phyloP scores from a whole-genome alignment of 495 filamentous ascomycete species.

The Hypoxylon rickii region DNA sequence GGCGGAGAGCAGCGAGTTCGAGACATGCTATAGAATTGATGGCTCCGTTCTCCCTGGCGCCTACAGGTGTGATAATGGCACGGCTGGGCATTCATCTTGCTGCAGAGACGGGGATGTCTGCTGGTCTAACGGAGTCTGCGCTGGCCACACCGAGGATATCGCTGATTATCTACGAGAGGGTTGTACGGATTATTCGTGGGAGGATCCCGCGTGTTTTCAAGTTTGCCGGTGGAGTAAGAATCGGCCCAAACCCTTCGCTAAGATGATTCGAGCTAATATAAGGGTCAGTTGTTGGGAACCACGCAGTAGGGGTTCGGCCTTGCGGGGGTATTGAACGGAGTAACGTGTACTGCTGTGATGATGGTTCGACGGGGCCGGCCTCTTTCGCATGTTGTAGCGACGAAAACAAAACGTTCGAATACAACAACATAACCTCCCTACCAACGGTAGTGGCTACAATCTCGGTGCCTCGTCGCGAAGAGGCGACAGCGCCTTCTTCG shows the following conservation, averaged over 20 bases:
- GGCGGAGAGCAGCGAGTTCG: neutral
- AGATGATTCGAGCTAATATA: neutral
- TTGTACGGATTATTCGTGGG: conserved; percentile 17
- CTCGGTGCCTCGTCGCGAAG: neutral
- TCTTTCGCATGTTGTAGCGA: conserved; percentile 24
- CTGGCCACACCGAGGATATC: neutral
- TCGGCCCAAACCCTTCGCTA: neutral
- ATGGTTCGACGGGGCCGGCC: conserved; percentile 7
- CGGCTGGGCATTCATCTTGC: conserved; percentile 16
- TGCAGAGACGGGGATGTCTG: conserved; percentile 7
- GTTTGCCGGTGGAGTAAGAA: conserved; percentile 15
- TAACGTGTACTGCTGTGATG: conserved; percentile 19
- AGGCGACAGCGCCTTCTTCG: conserved; percentile 1
- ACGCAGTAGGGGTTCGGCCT: conserved; percentile 1
- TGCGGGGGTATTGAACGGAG: conserved; percentile 18
- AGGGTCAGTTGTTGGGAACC: neutral
- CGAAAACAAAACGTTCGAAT: conserved; percentile 1
- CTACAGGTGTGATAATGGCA: conserved; percentile 12
- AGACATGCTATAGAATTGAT: conserved; percentile 15
- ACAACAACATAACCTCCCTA: conserved; percentile 13
- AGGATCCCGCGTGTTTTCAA: conserved; percentile 8
- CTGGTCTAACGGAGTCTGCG: conserved; percentile 22
- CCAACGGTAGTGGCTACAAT: conserved; percentile 17
- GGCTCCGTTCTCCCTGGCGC: neutral
- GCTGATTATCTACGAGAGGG: conserved; percentile 11